Conservation (phyloP, 176 grass and related monocot species). For the Triticum aestivum region IWGSC_CS_RefSeq_v2.1 NC_057794.1:486580597-486581096, state of each 20-base stretch:
- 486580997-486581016: conserved; percentile 52
- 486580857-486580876: conserved; percentile 99
- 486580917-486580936: conserved; percentile 54
- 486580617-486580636: conserved; percentile 20
- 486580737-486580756: not conserved
- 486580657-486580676: conserved; percentile 2
- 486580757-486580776: not conserved
- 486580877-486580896: conserved; percentile 56
- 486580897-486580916: conserved; percentile 49
- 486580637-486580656: not conserved
- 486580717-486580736: conserved; percentile 39
- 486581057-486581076: conserved; percentile 12
- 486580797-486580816: conserved; percentile 41
- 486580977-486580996: conserved; percentile 75
- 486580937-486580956: conserved; percentile 37
- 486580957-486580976: conserved; percentile 82
- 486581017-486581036: conserved; percentile 28
- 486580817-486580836: conserved; percentile 67
- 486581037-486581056: conserved; percentile 33
- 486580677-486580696: conserved; percentile 42
- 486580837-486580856: conserved; percentile 52
- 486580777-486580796: conserved; percentile 8
- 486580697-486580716: not conserved
- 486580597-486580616: conserved; percentile 55
- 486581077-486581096: conserved; percentile 67